A percentile compares a stretch with the other conserved stretches of the same genome.
phyloP scores from a whole-genome alignment of 768 basidiomycete genomes.

The Leucosporidium scottii region DNA sequence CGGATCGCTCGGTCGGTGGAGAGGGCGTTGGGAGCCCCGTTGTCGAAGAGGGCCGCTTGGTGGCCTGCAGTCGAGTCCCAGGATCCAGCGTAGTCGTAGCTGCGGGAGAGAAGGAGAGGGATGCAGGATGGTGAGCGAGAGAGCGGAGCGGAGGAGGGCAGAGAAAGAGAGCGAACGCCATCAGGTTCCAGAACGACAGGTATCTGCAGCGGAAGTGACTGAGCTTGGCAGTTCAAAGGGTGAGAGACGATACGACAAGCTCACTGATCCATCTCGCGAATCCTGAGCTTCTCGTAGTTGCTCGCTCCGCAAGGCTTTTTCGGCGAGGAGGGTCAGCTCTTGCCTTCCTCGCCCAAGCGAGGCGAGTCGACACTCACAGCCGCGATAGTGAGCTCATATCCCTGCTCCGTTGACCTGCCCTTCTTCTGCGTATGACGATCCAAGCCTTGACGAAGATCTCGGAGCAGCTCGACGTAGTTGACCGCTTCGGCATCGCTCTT shows the following conservation, averaged over 20 bases:
- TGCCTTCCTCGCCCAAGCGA: not conserved
- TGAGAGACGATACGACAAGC: not conserved
- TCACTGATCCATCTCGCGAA: slow-evolving; percentile 69
- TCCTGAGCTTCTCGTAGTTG: slow-evolving; percentile 70
- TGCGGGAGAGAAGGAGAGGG: slow-evolving; percentile 22
- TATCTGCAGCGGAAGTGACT: slow-evolving; percentile 37
- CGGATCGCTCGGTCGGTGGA: slow-evolving; percentile 49
- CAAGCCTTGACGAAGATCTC: slow-evolving; percentile 64
- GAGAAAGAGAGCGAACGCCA: slow-evolving; percentile 49
- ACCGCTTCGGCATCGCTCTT: slow-evolving; percentile 64
- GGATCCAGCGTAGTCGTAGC: slow-evolving; percentile 47
- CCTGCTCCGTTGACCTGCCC: slow-evolving; percentile 37
- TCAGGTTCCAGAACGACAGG: slow-evolving; percentile 95
- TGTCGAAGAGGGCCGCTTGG: slow-evolving; percentile 75
- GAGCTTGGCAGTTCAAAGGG: not conserved
- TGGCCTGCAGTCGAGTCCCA: slow-evolving; percentile 50
- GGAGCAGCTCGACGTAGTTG: slow-evolving; percentile 76
- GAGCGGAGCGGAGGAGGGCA: not conserved
- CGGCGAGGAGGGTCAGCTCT: slow-evolving; percentile 42
- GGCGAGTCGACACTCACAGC: slow-evolving; percentile 17
- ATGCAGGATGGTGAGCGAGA: too few species aligned
- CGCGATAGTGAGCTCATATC: slow-evolving; percentile 35
- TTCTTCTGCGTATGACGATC: slow-evolving; percentile 68
- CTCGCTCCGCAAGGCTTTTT: slow-evolving; percentile 81
- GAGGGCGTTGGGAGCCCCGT: slow-evolving; percentile 49